Evolutionary conservation across 345 rosid species (phyloP).

Genomic region (Brassica rapa): DNA sequence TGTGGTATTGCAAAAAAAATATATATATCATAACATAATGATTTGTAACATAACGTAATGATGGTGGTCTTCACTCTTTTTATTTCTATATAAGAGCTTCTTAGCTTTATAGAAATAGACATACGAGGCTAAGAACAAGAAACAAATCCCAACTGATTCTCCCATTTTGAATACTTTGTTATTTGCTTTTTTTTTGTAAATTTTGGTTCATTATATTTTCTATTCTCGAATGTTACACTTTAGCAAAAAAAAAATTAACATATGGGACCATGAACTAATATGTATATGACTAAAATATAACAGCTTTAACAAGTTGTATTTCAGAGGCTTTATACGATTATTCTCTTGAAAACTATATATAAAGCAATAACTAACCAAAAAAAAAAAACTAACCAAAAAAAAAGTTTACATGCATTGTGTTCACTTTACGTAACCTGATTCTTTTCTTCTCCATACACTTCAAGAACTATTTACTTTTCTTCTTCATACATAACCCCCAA

Average conservation of each 20-base stretch:
- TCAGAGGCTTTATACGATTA: slow-evolving; percentile 31
- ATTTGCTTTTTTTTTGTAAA: neutral
- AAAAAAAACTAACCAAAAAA: neutral
- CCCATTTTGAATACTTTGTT: neutral
- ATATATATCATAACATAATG: neutral
- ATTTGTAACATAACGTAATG: neutral
- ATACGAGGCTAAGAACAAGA: neutral
- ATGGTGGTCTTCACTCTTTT: neutral
- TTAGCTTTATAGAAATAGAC: neutral
- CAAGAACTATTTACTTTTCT: slow-evolving; percentile 33
- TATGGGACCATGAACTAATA: neutral
- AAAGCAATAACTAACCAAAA: neutral
- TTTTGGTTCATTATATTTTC: neutral
- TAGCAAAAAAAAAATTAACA: neutral
- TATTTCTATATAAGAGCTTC: neutral
- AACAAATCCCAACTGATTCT: neutral
- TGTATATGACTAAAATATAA: neutral
- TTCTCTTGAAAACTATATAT: slow-evolving; percentile 11
- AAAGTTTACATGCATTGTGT: slow-evolving; percentile 3
- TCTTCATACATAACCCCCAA: slow-evolving; percentile 26
- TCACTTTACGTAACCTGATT: slow-evolving; percentile 45
- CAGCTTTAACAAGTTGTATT: slow-evolving; percentile 14
- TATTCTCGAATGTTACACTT: neutral
- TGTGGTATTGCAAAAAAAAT: neutral
- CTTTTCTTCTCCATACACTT: slow-evolving; percentile 50